A percentile compares a stretch with the other conserved stretches of the same genome.
Conservation (phyloP, 441 rosid species). For the Jatropha podagrica region DNA sequence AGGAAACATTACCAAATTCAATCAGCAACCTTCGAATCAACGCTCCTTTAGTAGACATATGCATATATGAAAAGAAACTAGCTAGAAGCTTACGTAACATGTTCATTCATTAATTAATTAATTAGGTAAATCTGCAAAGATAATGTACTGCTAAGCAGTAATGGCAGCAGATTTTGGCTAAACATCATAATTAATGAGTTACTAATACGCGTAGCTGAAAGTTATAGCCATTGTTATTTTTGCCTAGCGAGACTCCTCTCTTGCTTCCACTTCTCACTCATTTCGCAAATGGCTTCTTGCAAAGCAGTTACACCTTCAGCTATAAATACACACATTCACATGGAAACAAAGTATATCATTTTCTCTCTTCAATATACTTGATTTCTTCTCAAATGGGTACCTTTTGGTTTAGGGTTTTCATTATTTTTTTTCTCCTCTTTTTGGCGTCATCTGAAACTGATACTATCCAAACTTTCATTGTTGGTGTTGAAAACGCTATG, state of each 20-base stretch:
- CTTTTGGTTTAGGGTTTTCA: background rate
- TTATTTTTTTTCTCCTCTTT: background rate
- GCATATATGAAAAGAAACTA: too few species aligned
- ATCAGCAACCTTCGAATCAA: too few species aligned
- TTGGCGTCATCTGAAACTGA: background rate
- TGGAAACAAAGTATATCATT: background rate
- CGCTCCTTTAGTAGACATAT: too few species aligned
- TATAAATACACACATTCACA: background rate
- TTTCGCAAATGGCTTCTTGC: background rate
- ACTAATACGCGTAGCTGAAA: too few species aligned
- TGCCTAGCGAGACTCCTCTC: background rate
- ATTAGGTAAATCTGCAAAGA: too few species aligned
- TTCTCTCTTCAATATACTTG: background rate
- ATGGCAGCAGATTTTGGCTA: too few species aligned
- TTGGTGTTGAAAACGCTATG: conserved; percentile 16
- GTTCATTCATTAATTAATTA: too few species aligned
- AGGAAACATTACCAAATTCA: too few species aligned
- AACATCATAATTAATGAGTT: too few species aligned
- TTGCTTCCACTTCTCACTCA: background rate
- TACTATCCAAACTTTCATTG: conserved; percentile 15
- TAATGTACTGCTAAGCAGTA: too few species aligned
- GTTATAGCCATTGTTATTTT: too few species aligned
- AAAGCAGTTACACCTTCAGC: background rate
- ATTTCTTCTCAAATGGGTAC: background rate
- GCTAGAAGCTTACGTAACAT: too few species aligned